A percentile compares a stretch with the other conserved stretches of the same genome.
phyloP scores from a whole-genome alignment of 371 early-diverging fungal genomes.

The Dentiscutata heterogama region DNA sequence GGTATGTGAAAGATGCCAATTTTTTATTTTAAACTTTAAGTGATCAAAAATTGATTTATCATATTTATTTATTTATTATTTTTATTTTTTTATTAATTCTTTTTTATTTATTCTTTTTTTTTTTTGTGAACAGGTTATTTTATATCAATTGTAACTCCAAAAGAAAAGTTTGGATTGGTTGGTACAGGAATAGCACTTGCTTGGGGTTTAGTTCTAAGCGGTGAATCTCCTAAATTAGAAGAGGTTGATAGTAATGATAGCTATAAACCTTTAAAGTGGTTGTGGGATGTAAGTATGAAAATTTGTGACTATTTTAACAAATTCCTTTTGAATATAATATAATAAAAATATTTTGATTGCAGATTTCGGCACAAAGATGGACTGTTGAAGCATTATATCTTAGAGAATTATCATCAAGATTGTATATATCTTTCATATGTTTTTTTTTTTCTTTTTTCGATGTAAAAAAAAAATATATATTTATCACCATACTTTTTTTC shows the following conservation, averaged over 20 bases:
- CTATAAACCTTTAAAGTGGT: conserved; percentile 45
- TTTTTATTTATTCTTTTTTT: too few relatives aligned
- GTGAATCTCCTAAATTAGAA: conserved; percentile 57
- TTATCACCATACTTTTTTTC: not conserved
- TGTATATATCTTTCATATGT: conserved; percentile 30
- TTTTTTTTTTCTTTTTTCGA: not conserved
- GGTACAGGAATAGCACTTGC: conserved; percentile 57
- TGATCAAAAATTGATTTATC: too few relatives aligned
- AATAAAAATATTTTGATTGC: too few relatives aligned
- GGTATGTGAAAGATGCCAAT: conserved; percentile 44
- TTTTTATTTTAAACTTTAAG: conserved; percentile 1
- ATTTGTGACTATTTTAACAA: not conserved
- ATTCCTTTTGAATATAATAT: too few relatives aligned
- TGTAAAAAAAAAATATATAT: too few relatives aligned
- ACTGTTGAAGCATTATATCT: conserved; percentile 65
- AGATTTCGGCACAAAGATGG: conserved; percentile 62
- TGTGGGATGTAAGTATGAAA: conserved; percentile 47
- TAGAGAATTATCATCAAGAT: conserved; percentile 57
- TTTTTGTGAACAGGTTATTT: conserved; percentile 53
- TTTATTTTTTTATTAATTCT: too few relatives aligned
- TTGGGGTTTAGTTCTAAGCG: conserved; percentile 61
- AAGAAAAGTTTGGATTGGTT: conserved; percentile 49
- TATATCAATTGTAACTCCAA: conserved; percentile 54
- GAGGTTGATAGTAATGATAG: conserved; percentile 49
- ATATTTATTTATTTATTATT: too few relatives aligned